phyloP scores from a whole-genome alignment of 352 stramenopile genomes.

The Phytophthora crassamura region DNA sequence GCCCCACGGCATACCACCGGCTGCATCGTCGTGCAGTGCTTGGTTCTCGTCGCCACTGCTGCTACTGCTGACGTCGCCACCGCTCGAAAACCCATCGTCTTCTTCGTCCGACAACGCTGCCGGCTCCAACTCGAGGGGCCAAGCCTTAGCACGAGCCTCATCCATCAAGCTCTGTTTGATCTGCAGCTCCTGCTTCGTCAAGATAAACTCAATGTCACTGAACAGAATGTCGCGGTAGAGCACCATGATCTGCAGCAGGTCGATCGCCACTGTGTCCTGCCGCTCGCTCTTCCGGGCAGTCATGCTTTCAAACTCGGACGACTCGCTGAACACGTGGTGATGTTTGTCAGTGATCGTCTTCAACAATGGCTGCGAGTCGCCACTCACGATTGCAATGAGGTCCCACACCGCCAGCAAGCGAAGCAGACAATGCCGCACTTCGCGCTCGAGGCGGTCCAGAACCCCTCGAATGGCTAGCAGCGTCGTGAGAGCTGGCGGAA shows the following conservation, averaged over 20 bases:
- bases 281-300: slow-evolving; percentile 46
- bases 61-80: slow-evolving; percentile 30
- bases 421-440: slow-evolving; percentile 63
- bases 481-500: slow-evolving; percentile 48
- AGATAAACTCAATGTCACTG: slow-evolving; percentile 72
- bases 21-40: slow-evolving; percentile 19
- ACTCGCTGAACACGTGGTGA: slow-evolving; percentile 64
- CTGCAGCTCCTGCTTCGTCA: slow-evolving; percentile 59
- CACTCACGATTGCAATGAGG: slow-evolving; percentile 47
- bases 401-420: slow-evolving; percentile 65
- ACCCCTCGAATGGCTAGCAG: slow-evolving; percentile 55
- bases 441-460: slow-evolving; percentile 50
- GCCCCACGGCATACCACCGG: slow-evolving; percentile 8
- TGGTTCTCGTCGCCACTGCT: slow-evolving; percentile 31
- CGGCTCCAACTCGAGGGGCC: slow-evolving; percentile 24
- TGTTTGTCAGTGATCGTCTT: slow-evolving; percentile 64
- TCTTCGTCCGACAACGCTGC: slow-evolving; percentile 25
- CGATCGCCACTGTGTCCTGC: slow-evolving; percentile 51
- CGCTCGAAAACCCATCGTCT: slow-evolving; percentile 38
- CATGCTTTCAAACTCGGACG: slow-evolving; percentile 67
- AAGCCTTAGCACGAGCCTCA: slow-evolving; percentile 15
- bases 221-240: slow-evolving; percentile 77
- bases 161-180: slow-evolving; percentile 29
- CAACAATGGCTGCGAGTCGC: slow-evolving; percentile 39
- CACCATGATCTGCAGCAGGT: slow-evolving; percentile 63